Base-by-base conservation (phyloP, 495 filamentous ascomycete genomes). In the Thermochaetoides thermophila region DNA sequence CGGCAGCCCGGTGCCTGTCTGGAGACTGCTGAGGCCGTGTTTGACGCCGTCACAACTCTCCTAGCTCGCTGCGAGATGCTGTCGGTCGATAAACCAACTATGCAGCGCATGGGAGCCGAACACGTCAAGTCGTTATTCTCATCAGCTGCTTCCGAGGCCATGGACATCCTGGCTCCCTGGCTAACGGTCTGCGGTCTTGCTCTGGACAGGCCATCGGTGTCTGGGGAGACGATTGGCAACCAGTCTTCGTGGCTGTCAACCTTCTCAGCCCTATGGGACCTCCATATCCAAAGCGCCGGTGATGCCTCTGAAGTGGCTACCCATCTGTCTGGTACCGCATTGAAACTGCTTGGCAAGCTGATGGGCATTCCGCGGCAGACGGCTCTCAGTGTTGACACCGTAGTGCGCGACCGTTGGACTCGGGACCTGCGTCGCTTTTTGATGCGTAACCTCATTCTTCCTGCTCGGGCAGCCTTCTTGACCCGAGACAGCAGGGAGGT, bases 401-500 rank as follows among this genome's bases (percentile, higher is more conserved):
- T 35, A 1, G 34, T 48, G 6, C 47, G 39, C 31, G 35, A 46
- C 10, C 46, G 39, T 4, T 60, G 61, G 61, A 23, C 43, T 19
- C 32, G 42, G 31, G 45, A 60, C 29, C 46, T 91, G 3, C 74
- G 81, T 36, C 64, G 65, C 2, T 60, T 84, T 13, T 46, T 85
- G 32, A 68, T 71, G n/a, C 64, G 67, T 17, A 76, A 84, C 57
- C 61, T 91, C 19, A 63, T 91, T 13, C 54, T 76, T 2, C 82
- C 81, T 3, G 69, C 74, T 19, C 73, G 73, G 31, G 50, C 61
- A 3, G 57, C 60, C 3, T 79, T 73, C 46, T 56, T 63, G 26
- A 66, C 49, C 45, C 57, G 37, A n/a, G 52, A 34, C 13, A 57
- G 52, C 19, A 34, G 50, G 31, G 44, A 59, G 7, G 44, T 56